Evolutionary conservation across 179 eudicot genomes (phyloP).

Genomic region (Dionaea muscipula): DNA sequence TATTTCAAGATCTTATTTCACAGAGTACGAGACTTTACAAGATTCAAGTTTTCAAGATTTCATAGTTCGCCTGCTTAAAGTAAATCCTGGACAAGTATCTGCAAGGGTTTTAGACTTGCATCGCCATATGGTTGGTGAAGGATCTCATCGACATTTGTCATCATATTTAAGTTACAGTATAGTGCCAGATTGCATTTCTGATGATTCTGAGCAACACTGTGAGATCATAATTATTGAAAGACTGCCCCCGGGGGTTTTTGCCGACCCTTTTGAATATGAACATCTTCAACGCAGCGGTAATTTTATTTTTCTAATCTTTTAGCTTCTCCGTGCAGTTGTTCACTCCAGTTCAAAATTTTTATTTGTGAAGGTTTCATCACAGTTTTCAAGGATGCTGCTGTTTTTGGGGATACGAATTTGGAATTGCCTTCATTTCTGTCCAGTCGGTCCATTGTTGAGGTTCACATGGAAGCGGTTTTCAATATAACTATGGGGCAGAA

Average conservation of each 20-base stretch:
- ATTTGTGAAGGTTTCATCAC: conserved; percentile 11
- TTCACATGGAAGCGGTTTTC: conserved; percentile 42
- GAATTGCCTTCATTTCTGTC: conserved; percentile 76
- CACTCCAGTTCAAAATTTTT: neutral
- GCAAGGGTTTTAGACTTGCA: conserved; percentile 25
- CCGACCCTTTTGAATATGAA: conserved; percentile 89
- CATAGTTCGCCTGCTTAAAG: conserved; percentile 24
- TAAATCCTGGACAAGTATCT: conserved; percentile 15
- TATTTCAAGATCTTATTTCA: conserved; percentile 37
- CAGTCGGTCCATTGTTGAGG: conserved; percentile 67
- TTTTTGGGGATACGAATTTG: conserved; percentile 77
- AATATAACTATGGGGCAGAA: conserved; percentile 15
- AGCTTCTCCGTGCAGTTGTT: neutral
- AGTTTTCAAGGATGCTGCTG: conserved; percentile 64
- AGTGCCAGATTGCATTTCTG: conserved; percentile 15
- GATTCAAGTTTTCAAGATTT: conserved; percentile 37
- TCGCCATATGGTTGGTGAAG: conserved; percentile 65
- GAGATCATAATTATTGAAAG: conserved; percentile 57
- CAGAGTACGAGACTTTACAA: conserved; percentile 25
- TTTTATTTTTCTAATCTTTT: conserved; percentile 12
- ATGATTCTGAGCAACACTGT: conserved; percentile 27
- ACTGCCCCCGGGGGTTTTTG: conserved; percentile 75
- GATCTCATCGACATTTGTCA: conserved; percentile 67
- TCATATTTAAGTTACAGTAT: conserved; percentile 36
- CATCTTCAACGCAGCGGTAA: conserved; percentile 71